A percentile compares a stretch with the other conserved stretches of the same genome.
Evolutionary conservation across 768 basidiomycete species (phyloP).

Genomic region (Tricholoma flavovirens): DNA sequence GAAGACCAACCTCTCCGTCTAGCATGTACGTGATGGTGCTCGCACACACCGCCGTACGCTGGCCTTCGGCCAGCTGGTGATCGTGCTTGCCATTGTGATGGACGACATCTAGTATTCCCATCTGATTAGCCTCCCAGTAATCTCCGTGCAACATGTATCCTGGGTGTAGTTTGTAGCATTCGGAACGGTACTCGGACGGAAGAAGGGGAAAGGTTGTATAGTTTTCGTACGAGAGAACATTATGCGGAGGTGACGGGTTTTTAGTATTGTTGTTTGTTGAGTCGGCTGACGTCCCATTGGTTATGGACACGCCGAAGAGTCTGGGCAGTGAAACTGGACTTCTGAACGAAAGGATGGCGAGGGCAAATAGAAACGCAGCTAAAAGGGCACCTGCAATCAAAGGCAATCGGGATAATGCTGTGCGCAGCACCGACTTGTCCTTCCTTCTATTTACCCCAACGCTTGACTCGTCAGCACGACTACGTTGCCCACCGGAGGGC

Average conservation of each 20-base stretch:
- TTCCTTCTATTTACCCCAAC: constrained; percentile 11
- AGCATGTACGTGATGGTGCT: constrained; percentile 70
- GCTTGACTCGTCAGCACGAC: constrained; percentile 34
- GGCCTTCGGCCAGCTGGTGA: constrained; percentile 12
- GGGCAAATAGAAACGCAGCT: constrained; percentile 41
- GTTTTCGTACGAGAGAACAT: constrained; percentile 45
- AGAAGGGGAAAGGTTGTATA: constrained; percentile 55
- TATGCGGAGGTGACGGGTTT: constrained; percentile 5
- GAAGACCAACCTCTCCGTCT: constrained; percentile 59
- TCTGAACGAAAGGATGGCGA: constrained; percentile 44
- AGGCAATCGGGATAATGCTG: constrained; percentile 29
- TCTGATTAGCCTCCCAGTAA: constrained; percentile 44
- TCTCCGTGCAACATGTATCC: constrained; percentile 42
- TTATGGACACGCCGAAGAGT: constrained; percentile 33
- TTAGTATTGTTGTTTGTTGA: constrained; percentile 10
- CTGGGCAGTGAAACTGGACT: constrained; percentile 41
- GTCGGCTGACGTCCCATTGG: constrained; percentile 11
- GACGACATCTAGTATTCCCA: constrained; percentile 31
- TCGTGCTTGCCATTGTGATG: constrained; percentile 20
- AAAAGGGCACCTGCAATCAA: constrained; percentile 40
- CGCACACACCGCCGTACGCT: constrained; percentile 34
- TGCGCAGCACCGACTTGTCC: constrained; percentile 17
- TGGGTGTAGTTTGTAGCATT: constrained; percentile 47
- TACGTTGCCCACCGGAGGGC: constrained; percentile 32
- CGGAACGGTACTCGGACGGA: constrained; percentile 46